These are phyloP conservation scores for Microbotryomycetes sp. DNA, from an alignment of 1,284 basidiomycete species.

Conservation along the genomic window DNA sequence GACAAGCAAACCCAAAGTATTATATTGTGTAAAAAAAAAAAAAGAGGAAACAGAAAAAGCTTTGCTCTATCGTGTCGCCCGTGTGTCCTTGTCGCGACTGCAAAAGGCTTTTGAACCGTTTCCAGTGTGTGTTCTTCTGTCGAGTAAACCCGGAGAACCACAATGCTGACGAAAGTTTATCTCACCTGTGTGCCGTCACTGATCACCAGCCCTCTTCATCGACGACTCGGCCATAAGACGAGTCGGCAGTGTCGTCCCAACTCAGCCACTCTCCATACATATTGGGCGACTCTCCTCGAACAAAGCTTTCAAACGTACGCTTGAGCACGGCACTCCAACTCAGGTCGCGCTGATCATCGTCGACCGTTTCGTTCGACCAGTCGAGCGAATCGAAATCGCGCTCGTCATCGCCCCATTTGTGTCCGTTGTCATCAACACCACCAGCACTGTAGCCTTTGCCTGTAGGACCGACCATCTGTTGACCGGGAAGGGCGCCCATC, in stretches of 20 bases:
- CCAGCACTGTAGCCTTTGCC: slow-evolving; percentile 14
- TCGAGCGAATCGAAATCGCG: slow-evolving; percentile 29
- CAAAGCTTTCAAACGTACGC: slow-evolving; percentile 79
- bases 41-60: too few relatives aligned
- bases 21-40: too few relatives aligned
- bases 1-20: too few relatives aligned
- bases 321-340: slow-evolving; percentile 86
- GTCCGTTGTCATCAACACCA: slow-evolving; percentile 15
- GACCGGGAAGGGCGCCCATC: not conserved
- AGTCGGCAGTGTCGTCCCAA: slow-evolving; percentile 23
- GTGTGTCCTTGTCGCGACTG: too few relatives aligned
- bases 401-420: slow-evolving; percentile 29
- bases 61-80: too few relatives aligned
- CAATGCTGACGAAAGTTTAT: too few relatives aligned
- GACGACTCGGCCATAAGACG: too few relatives aligned
- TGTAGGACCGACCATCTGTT: not conserved
- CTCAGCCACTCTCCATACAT: slow-evolving; percentile 50
- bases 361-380: slow-evolving; percentile 21
- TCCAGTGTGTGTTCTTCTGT: too few relatives aligned
- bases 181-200: too few relatives aligned
- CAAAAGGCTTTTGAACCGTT: too few relatives aligned
- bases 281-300: slow-evolving; percentile 78
- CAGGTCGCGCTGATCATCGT: slow-evolving; percentile 56
- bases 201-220: too few relatives aligned
- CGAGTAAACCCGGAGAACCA: too few relatives aligned